Evolutionary conservation across 2,329 filamentous ascomycete genomes (phyloP).

Genomic region (Sporothrix inflata): DNA sequence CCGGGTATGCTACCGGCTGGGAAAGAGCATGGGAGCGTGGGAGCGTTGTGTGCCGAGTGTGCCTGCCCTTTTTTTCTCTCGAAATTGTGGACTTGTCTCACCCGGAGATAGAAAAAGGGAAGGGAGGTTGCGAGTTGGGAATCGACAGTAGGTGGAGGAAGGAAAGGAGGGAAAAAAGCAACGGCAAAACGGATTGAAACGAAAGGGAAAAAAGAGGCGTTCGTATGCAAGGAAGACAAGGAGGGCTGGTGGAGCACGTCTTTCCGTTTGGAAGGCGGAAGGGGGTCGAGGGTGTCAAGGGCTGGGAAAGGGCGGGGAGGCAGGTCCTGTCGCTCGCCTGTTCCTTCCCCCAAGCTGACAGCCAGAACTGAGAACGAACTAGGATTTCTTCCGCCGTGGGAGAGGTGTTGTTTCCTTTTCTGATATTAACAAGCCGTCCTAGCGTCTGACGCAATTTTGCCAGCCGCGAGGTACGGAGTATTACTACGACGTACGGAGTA

Average conservation of each 20-base stretch:
- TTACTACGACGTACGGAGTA: not conserved
- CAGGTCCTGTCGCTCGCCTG: slow-evolving; percentile 6
- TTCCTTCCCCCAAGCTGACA: not conserved
- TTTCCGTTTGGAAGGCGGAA: not conserved
- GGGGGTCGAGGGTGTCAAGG: not conserved
- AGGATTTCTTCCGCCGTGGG: slow-evolving; percentile 6
- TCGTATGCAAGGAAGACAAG: not conserved
- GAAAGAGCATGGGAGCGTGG: slow-evolving; percentile 6
- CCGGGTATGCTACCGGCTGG: slow-evolving; percentile 12
- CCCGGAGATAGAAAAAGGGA: not conserved
- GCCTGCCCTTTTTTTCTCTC: not conserved
- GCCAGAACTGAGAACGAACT: not conserved
- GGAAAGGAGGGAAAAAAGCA: too few species aligned
- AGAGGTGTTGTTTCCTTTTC: not conserved
- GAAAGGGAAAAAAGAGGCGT: not conserved
- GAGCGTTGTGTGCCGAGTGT: not conserved
- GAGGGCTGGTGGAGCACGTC: not conserved
- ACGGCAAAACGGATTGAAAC: not conserved
- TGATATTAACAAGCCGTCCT: slow-evolving; percentile 20
- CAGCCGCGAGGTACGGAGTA: not conserved
- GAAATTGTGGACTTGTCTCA: slow-evolving; percentile 4
- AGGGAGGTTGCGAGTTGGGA: not conserved
- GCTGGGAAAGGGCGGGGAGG: not conserved
- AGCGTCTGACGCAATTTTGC: slow-evolving; percentile 33
- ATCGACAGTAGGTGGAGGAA: not conserved